Percentiles rank a stretch among this genome's conserved stretches.
These are phyloP conservation scores for Calamus simplicifolius DNA, from an alignment of 176 grass and related monocot genomes.

Conservation along the genomic window DNA sequence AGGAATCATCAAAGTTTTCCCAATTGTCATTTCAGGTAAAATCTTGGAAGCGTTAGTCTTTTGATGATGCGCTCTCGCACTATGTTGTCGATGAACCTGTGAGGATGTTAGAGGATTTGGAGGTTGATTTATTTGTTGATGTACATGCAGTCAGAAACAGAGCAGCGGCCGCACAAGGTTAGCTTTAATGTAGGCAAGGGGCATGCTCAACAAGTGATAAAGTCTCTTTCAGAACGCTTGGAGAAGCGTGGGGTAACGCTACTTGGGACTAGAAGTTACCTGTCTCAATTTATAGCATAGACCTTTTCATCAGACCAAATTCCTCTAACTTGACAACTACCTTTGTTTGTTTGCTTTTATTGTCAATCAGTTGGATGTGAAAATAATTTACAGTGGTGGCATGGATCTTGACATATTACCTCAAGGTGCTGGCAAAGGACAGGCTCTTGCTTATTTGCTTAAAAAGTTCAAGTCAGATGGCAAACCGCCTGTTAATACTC, in stretches of 20 bases:
- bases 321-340: no score
- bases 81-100: no score
- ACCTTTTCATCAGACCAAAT: no score
- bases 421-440: conserved; percentile 74
- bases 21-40: conserved; percentile 69
- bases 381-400: conserved; percentile 82
- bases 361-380: conserved; percentile 61
- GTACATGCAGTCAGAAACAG: conserved; percentile 52
- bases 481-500: conserved; percentile 60
- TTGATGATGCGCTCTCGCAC: background rate
- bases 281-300: conserved; percentile 1
- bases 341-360: no score
- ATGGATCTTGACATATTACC: conserved; percentile 72
- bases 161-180: conserved; percentile 77
- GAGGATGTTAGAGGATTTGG: no score
- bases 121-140: background rate
- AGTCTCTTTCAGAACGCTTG: conserved; percentile 47
- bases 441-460: conserved; percentile 79
- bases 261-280: background rate
- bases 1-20: conserved; percentile 58
- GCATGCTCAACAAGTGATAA: conserved; percentile 54
- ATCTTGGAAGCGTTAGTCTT: conserved; percentile 5
- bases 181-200: conserved; percentile 69
- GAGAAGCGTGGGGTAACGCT: conserved; percentile 42
- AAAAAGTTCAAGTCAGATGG: conserved; percentile 49